phyloP scores from a whole-genome alignment of 371 early-diverging fungal genomes.

The Mucor lusitanicus region DNA sequence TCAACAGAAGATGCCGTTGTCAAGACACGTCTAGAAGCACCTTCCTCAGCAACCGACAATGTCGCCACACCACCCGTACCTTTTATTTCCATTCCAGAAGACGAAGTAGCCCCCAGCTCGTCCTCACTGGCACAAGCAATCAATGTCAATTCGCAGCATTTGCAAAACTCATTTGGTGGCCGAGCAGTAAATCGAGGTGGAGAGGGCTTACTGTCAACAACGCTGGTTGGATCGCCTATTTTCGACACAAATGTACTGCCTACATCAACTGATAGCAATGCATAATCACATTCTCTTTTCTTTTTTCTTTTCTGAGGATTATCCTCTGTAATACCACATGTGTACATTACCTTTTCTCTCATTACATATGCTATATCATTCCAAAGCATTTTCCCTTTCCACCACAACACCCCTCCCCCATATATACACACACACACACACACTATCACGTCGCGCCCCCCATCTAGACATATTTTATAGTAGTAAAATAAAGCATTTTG shows the following conservation, averaged over 20 bases:
- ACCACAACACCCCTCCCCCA: background rate
- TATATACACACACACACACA: background rate
- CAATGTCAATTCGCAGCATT: background rate
- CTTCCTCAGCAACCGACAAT: background rate
- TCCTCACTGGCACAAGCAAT: background rate
- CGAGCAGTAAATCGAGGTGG: background rate
- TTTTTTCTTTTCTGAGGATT: background rate
- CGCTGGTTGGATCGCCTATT: conserved; percentile 15
- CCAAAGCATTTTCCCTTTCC: background rate
- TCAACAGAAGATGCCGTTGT: background rate
- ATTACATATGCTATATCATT: background rate
- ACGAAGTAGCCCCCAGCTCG: background rate
- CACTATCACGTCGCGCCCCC: background rate
- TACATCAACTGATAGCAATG: conserved; percentile 1
- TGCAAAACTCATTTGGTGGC: background rate
- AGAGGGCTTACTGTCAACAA: conserved; percentile 15
- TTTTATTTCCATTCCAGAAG: background rate
- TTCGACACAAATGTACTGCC: background rate
- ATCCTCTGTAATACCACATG: background rate
- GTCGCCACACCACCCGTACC: conserved; percentile 1
- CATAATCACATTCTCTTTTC: background rate
- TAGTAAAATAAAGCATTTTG: background rate
- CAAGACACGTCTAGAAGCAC: background rate
- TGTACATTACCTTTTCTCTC: background rate
- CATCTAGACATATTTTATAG: background rate